phyloP scores from a whole-genome alignment of 257 asterid genomes.

The Coffea eugenioides region DNA sequence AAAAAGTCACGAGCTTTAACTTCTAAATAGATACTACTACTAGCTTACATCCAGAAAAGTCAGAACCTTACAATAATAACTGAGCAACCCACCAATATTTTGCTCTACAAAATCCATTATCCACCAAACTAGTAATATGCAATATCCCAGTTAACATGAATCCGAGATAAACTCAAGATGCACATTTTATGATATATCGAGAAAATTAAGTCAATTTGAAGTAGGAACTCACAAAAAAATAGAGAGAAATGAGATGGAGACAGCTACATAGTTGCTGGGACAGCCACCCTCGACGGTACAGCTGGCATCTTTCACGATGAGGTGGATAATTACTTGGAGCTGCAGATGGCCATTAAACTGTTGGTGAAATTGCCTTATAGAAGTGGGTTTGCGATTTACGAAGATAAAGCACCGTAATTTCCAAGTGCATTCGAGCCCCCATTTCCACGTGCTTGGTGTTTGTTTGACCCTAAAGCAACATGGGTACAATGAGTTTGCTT shows the following conservation, averaged over 20 bases:
- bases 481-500: too few species aligned
- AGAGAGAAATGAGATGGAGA: slow-evolving; percentile 56
- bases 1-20: not conserved
- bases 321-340: not conserved
- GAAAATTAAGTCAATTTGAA: not conserved
- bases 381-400: not conserved
- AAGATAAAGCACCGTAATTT: not conserved
- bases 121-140: not conserved
- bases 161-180: not conserved
- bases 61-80: not conserved
- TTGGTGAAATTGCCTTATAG: not conserved
- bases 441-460: not conserved
- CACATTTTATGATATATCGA: not conserved
- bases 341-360: not conserved
- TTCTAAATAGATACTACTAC: not conserved
- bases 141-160: not conserved
- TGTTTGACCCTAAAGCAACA: too few species aligned
- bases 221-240: slow-evolving; percentile 45
- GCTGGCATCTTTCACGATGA: slow-evolving; percentile 43
- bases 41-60: not conserved
- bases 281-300: slow-evolving; percentile 81
- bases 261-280: slow-evolving; percentile 72
- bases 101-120: not conserved
- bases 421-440: not conserved
- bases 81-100: not conserved